Evolutionary conservation across 371 early-diverging fungal species (phyloP).

Genomic region (Coemansia sp.): DNA sequence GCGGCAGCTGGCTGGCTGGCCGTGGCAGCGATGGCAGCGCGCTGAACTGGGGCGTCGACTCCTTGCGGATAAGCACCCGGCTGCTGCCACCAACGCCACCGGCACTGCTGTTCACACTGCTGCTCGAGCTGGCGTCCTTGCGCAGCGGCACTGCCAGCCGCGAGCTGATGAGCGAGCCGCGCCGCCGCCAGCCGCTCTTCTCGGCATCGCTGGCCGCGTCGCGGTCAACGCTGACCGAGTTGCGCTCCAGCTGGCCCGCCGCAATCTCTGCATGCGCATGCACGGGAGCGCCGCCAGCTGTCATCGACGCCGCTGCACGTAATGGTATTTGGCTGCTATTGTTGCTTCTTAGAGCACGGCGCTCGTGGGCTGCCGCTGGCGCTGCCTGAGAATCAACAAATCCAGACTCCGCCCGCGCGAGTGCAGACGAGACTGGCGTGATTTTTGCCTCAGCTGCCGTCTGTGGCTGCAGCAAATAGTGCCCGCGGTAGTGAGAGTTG

Average conservation of each 20-base stretch:
- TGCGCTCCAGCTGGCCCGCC: slow-evolving; percentile 16
- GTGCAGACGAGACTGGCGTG: neutral
- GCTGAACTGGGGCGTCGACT: slow-evolving; percentile 31
- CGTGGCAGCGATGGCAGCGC: neutral
- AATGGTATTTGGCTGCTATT: slow-evolving; percentile 4
- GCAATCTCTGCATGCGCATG: slow-evolving; percentile 31
- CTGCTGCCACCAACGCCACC: neutral
- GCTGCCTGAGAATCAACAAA: slow-evolving; percentile 5
- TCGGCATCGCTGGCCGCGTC: slow-evolving; percentile 17
- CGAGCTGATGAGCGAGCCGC: slow-evolving; percentile 43
- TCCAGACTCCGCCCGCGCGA: slow-evolving; percentile 12
- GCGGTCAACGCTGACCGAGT: slow-evolving; percentile 21
- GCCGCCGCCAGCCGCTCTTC: slow-evolving; percentile 42
- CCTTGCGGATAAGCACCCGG: slow-evolving; percentile 31
- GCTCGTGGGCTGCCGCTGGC: slow-evolving; percentile 1
- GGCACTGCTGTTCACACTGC: neutral
- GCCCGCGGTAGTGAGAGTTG: neutral
- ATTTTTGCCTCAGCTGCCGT: neutral
- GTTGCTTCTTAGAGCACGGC: neutral
- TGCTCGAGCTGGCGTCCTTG: slow-evolving; percentile 13
- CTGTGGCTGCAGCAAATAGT: neutral
- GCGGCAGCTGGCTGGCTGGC: slow-evolving; percentile 12
- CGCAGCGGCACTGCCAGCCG: slow-evolving; percentile 34
- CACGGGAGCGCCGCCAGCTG: slow-evolving; percentile 11
- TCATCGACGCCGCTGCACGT: neutral